Conservation (phyloP, 371 early-diverging fungal species). For the Apophysomyces trapeziformis region DNA sequence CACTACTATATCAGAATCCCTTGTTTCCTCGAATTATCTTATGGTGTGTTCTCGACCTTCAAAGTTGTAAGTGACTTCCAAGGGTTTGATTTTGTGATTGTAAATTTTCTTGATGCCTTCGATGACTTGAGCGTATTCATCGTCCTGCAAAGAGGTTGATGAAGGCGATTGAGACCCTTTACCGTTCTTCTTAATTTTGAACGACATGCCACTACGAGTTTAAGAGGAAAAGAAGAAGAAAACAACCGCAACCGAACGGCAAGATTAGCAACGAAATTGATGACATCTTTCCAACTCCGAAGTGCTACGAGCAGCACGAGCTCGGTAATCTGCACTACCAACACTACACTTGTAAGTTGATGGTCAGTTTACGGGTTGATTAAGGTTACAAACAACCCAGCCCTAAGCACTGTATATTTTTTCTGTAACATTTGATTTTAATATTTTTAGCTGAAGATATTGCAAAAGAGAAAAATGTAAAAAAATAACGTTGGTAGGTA, state of each 20-base stretch:
- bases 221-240: slow-evolving; percentile 7
- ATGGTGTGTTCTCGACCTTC: slow-evolving; percentile 47
- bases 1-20: slow-evolving; percentile 5
- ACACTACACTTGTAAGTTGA: no score
- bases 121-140: slow-evolving; percentile 67
- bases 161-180: slow-evolving; percentile 14
- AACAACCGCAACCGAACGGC: not conserved
- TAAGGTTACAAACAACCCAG: no score
- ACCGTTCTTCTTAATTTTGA: slow-evolving; percentile 20
- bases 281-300: not conserved
- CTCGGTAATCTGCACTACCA: no score
- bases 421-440: no score
- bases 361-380: no score
- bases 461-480: no score
- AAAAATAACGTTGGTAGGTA: no score
- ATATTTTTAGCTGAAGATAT: no score
- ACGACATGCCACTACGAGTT: slow-evolving; percentile 16
- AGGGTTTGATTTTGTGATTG: slow-evolving; percentile 70
- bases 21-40: not conserved
- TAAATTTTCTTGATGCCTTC: slow-evolving; percentile 71
- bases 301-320: no score
- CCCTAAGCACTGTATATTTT: no score
- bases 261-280: not conserved
- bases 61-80: slow-evolving; percentile 80
- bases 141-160: slow-evolving; percentile 31